These are phyloP conservation scores for Pythium rhizo-oryzae DNA, from an alignment of 352 stramenopile species.

Conservation along the genomic window DNA sequence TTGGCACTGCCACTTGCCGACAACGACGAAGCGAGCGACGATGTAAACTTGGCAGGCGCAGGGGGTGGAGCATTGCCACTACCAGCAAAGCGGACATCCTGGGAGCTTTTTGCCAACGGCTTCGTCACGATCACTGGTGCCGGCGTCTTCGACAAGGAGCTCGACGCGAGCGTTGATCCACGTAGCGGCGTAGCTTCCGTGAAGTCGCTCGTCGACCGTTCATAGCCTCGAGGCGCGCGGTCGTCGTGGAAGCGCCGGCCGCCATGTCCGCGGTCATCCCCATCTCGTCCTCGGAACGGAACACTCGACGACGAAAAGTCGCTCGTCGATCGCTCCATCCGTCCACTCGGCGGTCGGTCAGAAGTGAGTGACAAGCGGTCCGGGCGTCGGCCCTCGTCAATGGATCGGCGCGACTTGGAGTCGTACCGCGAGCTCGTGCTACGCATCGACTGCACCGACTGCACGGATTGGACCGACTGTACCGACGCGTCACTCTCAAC, in stretches of 20 bases:
- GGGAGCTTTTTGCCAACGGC: slow-evolving; percentile 42
- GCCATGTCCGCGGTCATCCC: background rate
- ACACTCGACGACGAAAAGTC: slow-evolving; percentile 8
- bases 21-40: slow-evolving; percentile 14
- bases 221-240: slow-evolving; percentile 9
- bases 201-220: slow-evolving; percentile 26
- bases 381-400: slow-evolving; percentile 9
- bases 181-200: slow-evolving; percentile 2
- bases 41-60: slow-evolving; percentile 14
- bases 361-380: slow-evolving; percentile 21
- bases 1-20: background rate
- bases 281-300: background rate
- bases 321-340: slow-evolving; percentile 17
- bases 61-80: slow-evolving; percentile 1
- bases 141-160: slow-evolving; percentile 22
- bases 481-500: slow-evolving; percentile 33
- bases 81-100: slow-evolving; percentile 46
- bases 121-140: slow-evolving; percentile 29
- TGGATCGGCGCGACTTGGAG: slow-evolving; percentile 20
- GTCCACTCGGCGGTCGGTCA: slow-evolving; percentile 10
- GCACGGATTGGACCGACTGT: slow-evolving; percentile 22
- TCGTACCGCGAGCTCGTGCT: slow-evolving; percentile 25
- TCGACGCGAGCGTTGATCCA: slow-evolving; percentile 20
- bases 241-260: slow-evolving; percentile 9
- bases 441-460: slow-evolving; percentile 25